Conservation (phyloP, 306 rosid species). For the Luffa aegyptiaca region DNA sequence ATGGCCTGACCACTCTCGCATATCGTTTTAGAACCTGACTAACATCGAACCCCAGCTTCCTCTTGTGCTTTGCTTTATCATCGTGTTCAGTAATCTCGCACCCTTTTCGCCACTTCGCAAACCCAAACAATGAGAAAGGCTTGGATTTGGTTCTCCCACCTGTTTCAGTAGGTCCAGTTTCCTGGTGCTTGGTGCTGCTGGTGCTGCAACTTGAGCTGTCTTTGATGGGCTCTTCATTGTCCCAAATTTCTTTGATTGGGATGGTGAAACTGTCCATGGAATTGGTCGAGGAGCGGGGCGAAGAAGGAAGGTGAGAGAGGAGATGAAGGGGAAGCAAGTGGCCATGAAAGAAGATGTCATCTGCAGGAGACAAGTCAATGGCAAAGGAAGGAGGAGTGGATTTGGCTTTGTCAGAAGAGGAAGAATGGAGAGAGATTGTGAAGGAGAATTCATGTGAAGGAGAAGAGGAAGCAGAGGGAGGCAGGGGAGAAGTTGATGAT, state of each 20-base stretch:
- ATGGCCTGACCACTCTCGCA: conserved; percentile 36
- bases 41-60: conserved; percentile 36
- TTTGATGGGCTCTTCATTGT: conserved; percentile 11
- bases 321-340: conserved; percentile 89
- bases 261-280: conserved; percentile 61
- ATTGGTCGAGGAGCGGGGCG: conserved; percentile 74
- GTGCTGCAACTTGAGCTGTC: conserved; percentile 7
- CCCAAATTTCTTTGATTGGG: conserved; percentile 33
- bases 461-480: conserved; percentile 61
- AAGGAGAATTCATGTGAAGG: conserved; percentile 92
- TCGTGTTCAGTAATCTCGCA: conserved; percentile 27
- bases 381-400: conserved; percentile 45
- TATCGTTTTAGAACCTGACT: conserved; percentile 39
- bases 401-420: conserved; percentile 27
- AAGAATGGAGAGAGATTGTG: conserved; percentile 68
- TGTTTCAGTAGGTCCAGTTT: conserved; percentile 8
- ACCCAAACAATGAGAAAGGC: conserved; percentile 51
- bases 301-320: conserved; percentile 69
- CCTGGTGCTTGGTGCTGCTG: neutral
- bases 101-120: conserved; percentile 42
- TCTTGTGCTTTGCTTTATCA: conserved; percentile 29
- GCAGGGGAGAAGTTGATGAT: conserved; percentile 18
- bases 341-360: conserved; percentile 97
- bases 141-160: conserved; percentile 46
- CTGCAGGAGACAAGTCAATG: conserved; percentile 83